Conservation (phyloP, 2,329 filamentous ascomycete species). For the Xylaria sp. region DNA sequence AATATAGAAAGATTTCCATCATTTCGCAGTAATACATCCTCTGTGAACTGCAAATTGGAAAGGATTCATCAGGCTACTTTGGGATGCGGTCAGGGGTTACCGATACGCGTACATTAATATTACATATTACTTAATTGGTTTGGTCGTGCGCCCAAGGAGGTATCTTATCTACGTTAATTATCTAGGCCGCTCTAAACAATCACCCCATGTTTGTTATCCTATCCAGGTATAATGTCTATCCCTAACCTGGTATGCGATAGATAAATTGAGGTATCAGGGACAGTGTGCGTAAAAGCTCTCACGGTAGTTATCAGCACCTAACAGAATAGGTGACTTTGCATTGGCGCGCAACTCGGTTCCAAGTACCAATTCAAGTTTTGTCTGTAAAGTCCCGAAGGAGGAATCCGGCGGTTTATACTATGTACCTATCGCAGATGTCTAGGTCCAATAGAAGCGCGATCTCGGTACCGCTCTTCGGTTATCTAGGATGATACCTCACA, state of each 20-base stretch:
- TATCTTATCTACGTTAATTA: background rate
- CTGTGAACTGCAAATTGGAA: background rate
- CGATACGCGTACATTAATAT: background rate
- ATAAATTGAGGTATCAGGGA: background rate
- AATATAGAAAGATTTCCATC: constrained; percentile 4
- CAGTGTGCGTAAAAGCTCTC: background rate
- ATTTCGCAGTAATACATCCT: background rate
- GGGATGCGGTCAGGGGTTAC: background rate
- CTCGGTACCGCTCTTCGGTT: constrained; percentile 4
- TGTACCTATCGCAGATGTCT: background rate
- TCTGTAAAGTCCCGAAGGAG: background rate
- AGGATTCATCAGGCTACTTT: background rate
- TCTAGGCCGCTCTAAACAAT: background rate
- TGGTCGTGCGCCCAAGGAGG: no score
- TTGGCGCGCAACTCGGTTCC: background rate
- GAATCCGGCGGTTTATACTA: background rate
- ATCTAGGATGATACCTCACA: background rate
- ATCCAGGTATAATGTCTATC: background rate
- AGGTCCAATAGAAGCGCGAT: background rate
- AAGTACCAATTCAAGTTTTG: background rate
- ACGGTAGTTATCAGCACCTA: background rate
- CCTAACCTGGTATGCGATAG: background rate
- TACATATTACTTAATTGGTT: background rate
- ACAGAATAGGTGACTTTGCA: background rate
- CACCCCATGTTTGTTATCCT: background rate